Base-by-base conservation (phyloP, 768 basidiomycete genomes). In the Omphalotus guepiniiformis region DNA sequence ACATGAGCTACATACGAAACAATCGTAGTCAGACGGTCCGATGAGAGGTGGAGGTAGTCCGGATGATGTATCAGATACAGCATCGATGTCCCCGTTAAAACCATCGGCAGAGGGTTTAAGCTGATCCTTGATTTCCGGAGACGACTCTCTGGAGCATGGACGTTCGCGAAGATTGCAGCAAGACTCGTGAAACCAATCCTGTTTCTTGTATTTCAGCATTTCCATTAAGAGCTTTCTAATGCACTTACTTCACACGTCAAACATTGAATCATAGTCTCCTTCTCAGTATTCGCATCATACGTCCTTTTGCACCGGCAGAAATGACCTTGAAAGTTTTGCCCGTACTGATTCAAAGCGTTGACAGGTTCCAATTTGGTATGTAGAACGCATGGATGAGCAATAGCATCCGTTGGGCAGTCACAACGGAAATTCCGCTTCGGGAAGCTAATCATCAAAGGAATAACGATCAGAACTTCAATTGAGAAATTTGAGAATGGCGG, bases 121-220 rank as follows among this genome's bases (percentile, higher is more conserved):
- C 40, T 35, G 45, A 46, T 49, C 40, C 27, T 34, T 6, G 37
- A 22, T 32, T 43, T 58, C 62, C 36, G 70, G 70, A 11, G 68
- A 69, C 3, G 73, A 51, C 39, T 66, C 73, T 48, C 78, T 72
- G 7, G 74, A 74, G 5, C 65, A 53, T 7, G 85, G 86, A 18
- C 76, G 75, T 60, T 83, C 78, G 50, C 88, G 78, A 35, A 93
- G 73, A 63, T 88, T 85, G 55, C 90, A 80, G 57, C 90, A 93
- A 9, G 88, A 91, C 68, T 93, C 90, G 55, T 93, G 90, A 63
- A 83, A 93, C 90, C 90, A 93, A 58, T 93, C 89, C 88, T 91
- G 52, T n/a, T 49, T 37, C 47, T 27, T 29, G 23, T 42, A 52
- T 39, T 26, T 44, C 36, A 47, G 26, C 16, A 42, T 40, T 43